phyloP scores from a whole-genome alignment of 352 stramenopile genomes.

The Pythium rhizo-oryzae region DNA sequence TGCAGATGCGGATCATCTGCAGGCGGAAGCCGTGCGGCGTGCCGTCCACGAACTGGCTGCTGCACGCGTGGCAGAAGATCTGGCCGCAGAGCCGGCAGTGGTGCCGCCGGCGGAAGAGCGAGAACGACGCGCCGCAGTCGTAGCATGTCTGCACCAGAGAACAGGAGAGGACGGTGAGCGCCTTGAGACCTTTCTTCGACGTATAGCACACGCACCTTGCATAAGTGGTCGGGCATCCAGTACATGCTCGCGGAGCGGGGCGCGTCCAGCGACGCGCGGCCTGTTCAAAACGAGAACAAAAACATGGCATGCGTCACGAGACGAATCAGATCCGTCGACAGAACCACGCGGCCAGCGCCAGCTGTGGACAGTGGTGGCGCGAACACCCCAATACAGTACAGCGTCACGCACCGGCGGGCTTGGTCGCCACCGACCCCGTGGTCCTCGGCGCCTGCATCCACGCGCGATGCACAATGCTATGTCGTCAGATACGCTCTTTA shows the following conservation, averaged over 20 bases:
- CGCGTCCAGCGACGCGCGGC: background rate
- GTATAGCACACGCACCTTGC: conserved; percentile 54
- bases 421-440: background rate
- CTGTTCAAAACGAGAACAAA: background rate
- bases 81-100: conserved; percentile 86
- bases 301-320: background rate
- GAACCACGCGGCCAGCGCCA: background rate
- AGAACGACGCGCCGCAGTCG: conserved; percentile 78
- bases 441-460: conserved; percentile 4
- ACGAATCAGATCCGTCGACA: background rate
- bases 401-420: background rate
- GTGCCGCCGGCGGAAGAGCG: conserved; percentile 82
- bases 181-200: no score
- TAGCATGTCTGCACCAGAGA: conserved; percentile 69
- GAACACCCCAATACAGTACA: background rate
- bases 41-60: conserved; percentile 75
- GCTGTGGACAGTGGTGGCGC: no score
- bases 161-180: no score
- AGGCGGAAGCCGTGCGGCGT: conserved; percentile 52
- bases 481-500: no score
- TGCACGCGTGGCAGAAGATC: conserved; percentile 89
- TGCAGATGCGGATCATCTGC: conserved; percentile 68
- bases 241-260: conserved; percentile 42
- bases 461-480: no score
- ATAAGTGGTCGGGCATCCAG: conserved; percentile 88